phyloP scores from a whole-genome alignment of 306 rosid species.

The Hylodesmum podocarpum region DNA sequence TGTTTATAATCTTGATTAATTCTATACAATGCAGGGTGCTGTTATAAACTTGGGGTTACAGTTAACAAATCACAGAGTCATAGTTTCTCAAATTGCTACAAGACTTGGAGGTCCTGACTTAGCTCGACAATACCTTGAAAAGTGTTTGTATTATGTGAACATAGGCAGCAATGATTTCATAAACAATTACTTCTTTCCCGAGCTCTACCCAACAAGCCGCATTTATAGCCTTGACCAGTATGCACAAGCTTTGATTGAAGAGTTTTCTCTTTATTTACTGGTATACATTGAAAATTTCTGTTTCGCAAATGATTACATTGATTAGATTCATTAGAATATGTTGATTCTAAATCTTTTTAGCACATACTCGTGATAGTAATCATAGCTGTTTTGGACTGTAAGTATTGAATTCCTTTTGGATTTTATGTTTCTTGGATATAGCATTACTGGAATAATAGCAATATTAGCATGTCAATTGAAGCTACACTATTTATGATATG shows the following conservation, averaged over 20 bases:
- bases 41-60: constrained; percentile 32
- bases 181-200: constrained; percentile 53
- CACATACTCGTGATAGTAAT: too few relatives aligned
- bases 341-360: too few relatives aligned
- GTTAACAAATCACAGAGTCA: constrained; percentile 30
- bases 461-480: too few relatives aligned
- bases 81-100: neutral
- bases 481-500: too few relatives aligned
- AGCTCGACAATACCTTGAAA: constrained; percentile 16
- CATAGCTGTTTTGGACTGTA: too few relatives aligned
- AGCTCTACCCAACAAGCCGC: constrained; percentile 24
- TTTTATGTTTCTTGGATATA: too few relatives aligned
- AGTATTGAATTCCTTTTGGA: too few relatives aligned
- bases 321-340: too few relatives aligned
- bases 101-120: neutral
- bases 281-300: constrained; percentile 10
- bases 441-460: too few relatives aligned
- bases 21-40: constrained; percentile 40
- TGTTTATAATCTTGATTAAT: too few relatives aligned
- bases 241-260: constrained; percentile 35
- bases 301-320: too few relatives aligned
- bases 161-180: constrained; percentile 64
- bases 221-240: constrained; percentile 29
- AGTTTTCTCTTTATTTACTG: constrained; percentile 21
- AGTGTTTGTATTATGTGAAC: constrained; percentile 54